A percentile compares a stretch with the other conserved stretches of the same genome.
phyloP scores from a whole-genome alignment of 108 stramenopile genomes.

The Schizochytrium sp. region DNA sequence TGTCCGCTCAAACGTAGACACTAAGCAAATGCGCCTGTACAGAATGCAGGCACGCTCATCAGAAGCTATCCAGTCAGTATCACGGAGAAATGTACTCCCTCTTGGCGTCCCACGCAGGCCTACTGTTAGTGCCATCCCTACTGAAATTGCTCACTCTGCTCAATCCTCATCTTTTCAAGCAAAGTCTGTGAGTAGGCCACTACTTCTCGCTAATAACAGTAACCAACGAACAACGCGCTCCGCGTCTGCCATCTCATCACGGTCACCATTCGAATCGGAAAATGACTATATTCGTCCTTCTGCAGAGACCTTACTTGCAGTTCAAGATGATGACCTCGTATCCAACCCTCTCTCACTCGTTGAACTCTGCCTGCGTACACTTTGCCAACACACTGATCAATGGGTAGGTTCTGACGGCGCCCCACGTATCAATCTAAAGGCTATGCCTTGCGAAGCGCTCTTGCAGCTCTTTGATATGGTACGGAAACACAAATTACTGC shows the following conservation, averaged over 20 bases:
- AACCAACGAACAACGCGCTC: slow-evolving; percentile 14
- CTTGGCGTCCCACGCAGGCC: slow-evolving; percentile 29
- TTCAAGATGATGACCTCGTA: background rate
- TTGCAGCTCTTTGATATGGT: slow-evolving; percentile 31
- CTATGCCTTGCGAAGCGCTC: background rate
- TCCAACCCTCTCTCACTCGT: background rate
- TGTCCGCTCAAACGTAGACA: too few relatives aligned
- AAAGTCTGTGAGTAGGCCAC: background rate
- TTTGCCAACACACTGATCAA: slow-evolving; percentile 54
- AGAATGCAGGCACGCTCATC: background rate
- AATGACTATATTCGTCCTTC: background rate
- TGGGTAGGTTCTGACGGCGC: background rate
- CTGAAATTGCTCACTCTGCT: slow-evolving; percentile 16
- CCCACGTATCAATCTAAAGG: slow-evolving; percentile 12
- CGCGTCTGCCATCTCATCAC: background rate
- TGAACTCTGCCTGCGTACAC: slow-evolving; percentile 50
- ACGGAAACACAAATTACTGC: slow-evolving; percentile 43
- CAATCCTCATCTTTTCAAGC: background rate
- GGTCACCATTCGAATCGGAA: slow-evolving; percentile 4
- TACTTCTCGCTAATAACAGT: too few relatives aligned
- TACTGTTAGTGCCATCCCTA: slow-evolving; percentile 23
- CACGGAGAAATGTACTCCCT: slow-evolving; percentile 37
- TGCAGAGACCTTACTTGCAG: background rate
- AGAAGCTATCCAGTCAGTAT: slow-evolving; percentile 4
- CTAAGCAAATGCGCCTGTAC: background rate